Evolutionary conservation across 2,329 filamentous ascomycete species (phyloP).

Genomic region (Fusarium pseudograminearum): DNA sequence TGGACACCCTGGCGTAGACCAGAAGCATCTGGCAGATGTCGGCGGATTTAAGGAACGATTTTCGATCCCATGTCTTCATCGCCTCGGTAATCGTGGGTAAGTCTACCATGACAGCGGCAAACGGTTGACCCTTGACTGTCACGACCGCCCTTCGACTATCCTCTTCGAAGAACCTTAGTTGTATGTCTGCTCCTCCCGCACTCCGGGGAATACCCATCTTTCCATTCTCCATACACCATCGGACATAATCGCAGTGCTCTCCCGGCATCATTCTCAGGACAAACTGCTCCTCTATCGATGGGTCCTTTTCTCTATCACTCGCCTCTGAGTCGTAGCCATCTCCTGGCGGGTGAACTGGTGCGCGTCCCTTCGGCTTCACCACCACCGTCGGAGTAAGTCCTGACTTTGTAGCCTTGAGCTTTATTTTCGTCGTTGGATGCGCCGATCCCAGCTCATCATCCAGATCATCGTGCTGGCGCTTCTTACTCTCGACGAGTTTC

Average conservation of each 20-base stretch:
- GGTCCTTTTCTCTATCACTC: slow-evolving; percentile 88
- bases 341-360: slow-evolving; percentile 77
- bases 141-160: slow-evolving; percentile 81
- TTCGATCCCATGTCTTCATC: slow-evolving; percentile 94
- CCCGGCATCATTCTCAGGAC: slow-evolving; percentile 90
- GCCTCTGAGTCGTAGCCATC: slow-evolving; percentile 98
- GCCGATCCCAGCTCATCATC: slow-evolving; percentile 57
- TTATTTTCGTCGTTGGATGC: slow-evolving; percentile 65
- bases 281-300: slow-evolving; percentile 89
- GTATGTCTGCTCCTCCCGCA: slow-evolving; percentile 80
- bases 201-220: slow-evolving; percentile 75
- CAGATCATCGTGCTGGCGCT: slow-evolving; percentile 69
- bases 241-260: slow-evolving; percentile 85
- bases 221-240: slow-evolving; percentile 79
- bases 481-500: slow-evolving; percentile 69
- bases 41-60: slow-evolving; percentile 87
- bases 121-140: slow-evolving; percentile 75
- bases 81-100: slow-evolving; percentile 88
- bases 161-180: slow-evolving; percentile 81
- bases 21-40: slow-evolving; percentile 92
- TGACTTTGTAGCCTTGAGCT: slow-evolving; percentile 59
- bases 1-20: slow-evolving; percentile 76
- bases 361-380: slow-evolving; percentile 74
- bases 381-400: slow-evolving; percentile 55
- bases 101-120: slow-evolving; percentile 84